A percentile compares a stretch with the other conserved stretches of the same genome.
Conservation (phyloP, 352 stramenopile genomes). For the Globisporangium viniferum region DNA sequence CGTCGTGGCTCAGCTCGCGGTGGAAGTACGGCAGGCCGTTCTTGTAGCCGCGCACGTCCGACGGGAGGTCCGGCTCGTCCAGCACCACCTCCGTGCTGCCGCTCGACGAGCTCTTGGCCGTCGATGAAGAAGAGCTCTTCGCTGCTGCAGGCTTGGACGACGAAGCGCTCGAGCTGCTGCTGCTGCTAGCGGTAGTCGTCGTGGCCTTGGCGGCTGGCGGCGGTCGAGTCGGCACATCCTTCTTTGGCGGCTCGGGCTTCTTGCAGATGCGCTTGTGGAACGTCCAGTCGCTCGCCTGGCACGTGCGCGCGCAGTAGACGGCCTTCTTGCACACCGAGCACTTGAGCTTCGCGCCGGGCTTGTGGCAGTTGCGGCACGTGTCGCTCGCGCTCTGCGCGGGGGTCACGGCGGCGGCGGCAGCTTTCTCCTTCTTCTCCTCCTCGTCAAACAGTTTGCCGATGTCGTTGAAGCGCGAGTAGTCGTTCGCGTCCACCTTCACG, state of each 20-base stretch:
- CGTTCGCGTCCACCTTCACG: conserved; percentile 74
- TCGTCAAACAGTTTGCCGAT: conserved; percentile 52
- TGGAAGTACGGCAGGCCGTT: conserved; percentile 95
- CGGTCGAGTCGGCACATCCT: conserved; percentile 30
- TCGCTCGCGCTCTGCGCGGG: conserved; percentile 12
- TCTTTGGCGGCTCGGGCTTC: conserved; percentile 67
- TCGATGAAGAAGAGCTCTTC: conserved; percentile 5
- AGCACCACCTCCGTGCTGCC: conserved; percentile 49
- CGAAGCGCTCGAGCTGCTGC: background rate
- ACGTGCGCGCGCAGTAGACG: conserved; percentile 75
- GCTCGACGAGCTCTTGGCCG: conserved; percentile 17
- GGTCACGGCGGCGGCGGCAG: background rate
- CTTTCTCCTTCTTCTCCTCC: conserved; percentile 23
- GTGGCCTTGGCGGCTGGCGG: conserved; percentile 9
- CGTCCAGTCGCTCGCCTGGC: conserved; percentile 79
- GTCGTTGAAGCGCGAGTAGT: conserved; percentile 86
- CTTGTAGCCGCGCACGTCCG: conserved; percentile 75
- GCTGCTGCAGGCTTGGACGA: background rate
- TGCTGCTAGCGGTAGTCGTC: background rate
- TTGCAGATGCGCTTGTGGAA: conserved; percentile 89
- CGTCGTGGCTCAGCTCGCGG: conserved; percentile 94
- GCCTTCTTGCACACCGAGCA: conserved; percentile 87
- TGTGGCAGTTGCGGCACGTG: conserved; percentile 79
- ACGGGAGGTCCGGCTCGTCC: conserved; percentile 63
- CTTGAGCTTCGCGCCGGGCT: conserved; percentile 74